A percentile compares a stretch with the other conserved stretches of the same genome.
phyloP scores from a whole-genome alignment of 2,329 filamentous ascomycete genomes.

The Penicillium sp. region DNA sequence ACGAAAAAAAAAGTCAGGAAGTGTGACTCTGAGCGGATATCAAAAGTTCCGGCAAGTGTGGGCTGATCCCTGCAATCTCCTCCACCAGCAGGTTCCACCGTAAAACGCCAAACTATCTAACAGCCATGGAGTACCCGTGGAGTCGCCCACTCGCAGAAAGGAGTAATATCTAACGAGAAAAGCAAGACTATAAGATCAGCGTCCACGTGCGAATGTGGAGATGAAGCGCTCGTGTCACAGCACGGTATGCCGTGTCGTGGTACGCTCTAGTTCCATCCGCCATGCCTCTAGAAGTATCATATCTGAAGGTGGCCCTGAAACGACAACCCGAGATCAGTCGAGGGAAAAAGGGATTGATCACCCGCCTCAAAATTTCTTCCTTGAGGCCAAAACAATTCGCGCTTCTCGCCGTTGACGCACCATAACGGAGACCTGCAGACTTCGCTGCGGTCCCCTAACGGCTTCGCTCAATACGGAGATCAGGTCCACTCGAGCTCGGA shows the following conservation, averaged over 20 bases:
- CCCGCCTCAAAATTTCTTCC: background rate
- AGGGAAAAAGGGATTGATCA: background rate
- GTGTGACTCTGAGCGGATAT: conserved; percentile 6
- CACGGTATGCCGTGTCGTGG: background rate
- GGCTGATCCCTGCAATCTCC: conserved; percentile 29
- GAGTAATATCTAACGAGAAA: conserved; percentile 1
- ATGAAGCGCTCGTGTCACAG: background rate
- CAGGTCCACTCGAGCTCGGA: conserved; percentile 16
- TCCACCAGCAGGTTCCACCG: conserved; percentile 13
- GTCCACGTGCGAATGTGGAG: conserved; percentile 15
- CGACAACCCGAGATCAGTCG: background rate
- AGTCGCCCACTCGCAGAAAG: background rate
- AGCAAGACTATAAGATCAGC: conserved; percentile 18
- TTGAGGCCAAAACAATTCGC: background rate
- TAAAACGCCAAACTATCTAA: conserved; percentile 2
- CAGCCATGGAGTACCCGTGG: conserved; percentile 9
- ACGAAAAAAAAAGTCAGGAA: conserved; percentile 6
- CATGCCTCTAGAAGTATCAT: background rate
- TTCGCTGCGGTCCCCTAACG: conserved; percentile 26
- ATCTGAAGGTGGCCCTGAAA: background rate
- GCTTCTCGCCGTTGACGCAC: conserved; percentile 1
- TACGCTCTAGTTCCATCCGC: conserved; percentile 15
- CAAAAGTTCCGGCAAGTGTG: conserved; percentile 18
- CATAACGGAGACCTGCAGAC: conserved; percentile 1
- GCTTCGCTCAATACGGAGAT: conserved; percentile 16